Evolutionary conservation across 2,329 filamentous ascomycete genomes (phyloP), one percentile per base, ranked within the genome.

Genomic region (Calonectria pseudoturangicola): DNA sequence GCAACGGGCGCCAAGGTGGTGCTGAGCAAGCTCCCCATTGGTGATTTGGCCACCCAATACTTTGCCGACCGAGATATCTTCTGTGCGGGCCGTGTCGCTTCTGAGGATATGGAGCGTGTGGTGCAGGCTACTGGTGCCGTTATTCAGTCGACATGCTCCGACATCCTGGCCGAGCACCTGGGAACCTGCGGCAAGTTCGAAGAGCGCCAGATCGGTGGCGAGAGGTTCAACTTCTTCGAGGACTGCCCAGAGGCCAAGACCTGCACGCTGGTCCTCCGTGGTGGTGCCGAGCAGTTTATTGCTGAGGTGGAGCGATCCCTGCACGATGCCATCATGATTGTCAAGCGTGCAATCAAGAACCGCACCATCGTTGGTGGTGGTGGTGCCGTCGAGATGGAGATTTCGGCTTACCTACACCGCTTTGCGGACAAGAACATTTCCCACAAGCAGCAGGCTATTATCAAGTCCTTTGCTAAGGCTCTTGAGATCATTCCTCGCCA

Each of bases 311-410:
- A 99, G 89, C 94, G 97, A 76, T 98, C 95, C 83, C 91, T 99
- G 77, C 97, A 99, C 89, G 97, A 99, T 82, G 97, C 97, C 79
- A 98, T 99, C 86, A 99, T 99, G 97, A 98, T 99, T 81, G 97
- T 99, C 83, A 98, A 98, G 92, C 95, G 97, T 74, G 95, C 97
- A 33, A 95, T 98, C 85, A 95, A 95, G 88, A 98, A 98, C 89
- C 93, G 93, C 82, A 94, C 92, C 83, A 98, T 99, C 77, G 97
- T 99, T 30, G 97, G 96, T 56, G 97, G 97, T 80, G 97, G 97
- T 80, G 97, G 97, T 83, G 96, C 97, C 21, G 92, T 90, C 80
- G 97, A 99, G 89, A 98, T 99, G 96, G 97, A 98, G 85, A 86
- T 98, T 66, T 98, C 96, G 8, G 94, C 95, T 47, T 97, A 98